Base-by-base conservation (phyloP, 2,329 filamentous ascomycete species). In the Sclerotinia glacialis region DNA sequence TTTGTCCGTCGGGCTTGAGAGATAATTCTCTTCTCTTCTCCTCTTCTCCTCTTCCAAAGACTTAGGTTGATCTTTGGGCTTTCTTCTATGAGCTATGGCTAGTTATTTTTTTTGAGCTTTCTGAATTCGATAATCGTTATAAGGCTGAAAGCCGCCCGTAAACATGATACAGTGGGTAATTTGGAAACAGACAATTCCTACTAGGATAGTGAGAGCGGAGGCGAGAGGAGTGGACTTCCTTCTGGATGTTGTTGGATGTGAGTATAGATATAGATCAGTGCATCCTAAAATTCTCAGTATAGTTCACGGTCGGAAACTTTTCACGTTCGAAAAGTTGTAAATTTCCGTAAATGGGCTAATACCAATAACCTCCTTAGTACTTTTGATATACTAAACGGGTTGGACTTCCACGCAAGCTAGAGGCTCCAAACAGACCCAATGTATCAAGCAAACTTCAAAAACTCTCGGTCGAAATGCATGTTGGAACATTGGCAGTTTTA, bases 11-110 rank as follows among this genome's bases (percentile, higher is more conserved):
- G 23, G 49, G 42, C n/a, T 26, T 52, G 11, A 28, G 37, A 31
- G 62, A 64, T 28, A 56, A 9, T 37, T 64, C 40, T 58, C 55
- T 7, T 26, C 46, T 58, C 12, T 23, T 44, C 16, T 18, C 28
- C 26, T n/a, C 18, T 31, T 31, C 55, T 11, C n/a, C n/a, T n/a
- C n/a, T n/a, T n/a, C n/a, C n/a, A n/a, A 58, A n/a, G 5, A 23
- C 55, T 8, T 46, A 21, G 55, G 55, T 31, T n/a, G 7, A 58
- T 58, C 55, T 46, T 8, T n/a, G 0, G n/a, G n/a, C 18, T 46
- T 44, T 26, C 16, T 44, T 18, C 28, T 46, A n/a, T 3, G 12
- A 31, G 55, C 37, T 58, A 14, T 58, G 26, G 55, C 40, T 1
- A 31, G 31, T n/a, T 58, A 18, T n/a, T 58, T 44, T 26, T 11